Evolutionary conservation across 345 rosid genomes (phyloP).

Genomic region (Lepidium aucheri): DNA sequence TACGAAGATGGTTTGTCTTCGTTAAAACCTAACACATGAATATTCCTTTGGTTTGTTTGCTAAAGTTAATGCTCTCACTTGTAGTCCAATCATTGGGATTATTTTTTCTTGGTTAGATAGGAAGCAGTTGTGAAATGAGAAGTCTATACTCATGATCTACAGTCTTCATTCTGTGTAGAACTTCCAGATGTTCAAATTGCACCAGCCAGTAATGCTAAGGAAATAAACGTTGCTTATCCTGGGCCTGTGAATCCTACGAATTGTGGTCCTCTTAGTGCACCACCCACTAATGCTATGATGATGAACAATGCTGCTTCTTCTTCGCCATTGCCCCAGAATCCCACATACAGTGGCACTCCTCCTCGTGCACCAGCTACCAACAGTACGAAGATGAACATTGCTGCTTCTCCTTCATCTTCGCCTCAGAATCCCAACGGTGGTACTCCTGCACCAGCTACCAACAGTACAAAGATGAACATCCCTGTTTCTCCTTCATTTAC

Average conservation of each 20-base stretch:
- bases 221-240: background rate
- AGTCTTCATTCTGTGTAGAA: constrained; percentile 9
- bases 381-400: background rate
- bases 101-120: background rate
- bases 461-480: background rate
- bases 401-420: background rate
- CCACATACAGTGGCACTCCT: background rate
- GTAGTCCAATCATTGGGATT: background rate
- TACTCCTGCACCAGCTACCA: background rate
- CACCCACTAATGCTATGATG: background rate
- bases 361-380: background rate
- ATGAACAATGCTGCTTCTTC: background rate
- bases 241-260: background rate
- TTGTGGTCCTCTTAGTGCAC: background rate
- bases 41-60: background rate
- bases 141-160: background rate
- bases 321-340: constrained; percentile 1
- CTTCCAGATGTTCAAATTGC: background rate
- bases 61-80: background rate
- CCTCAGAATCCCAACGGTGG: background rate
- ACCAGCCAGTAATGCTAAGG: background rate
- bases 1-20: constrained; percentile 20
- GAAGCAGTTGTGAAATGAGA: background rate
- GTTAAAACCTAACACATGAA: background rate
- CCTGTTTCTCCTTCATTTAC: background rate